Evolutionary conservation across 768 basidiomycete genomes (phyloP), one percentile per base, ranked within the genome.

Genomic region (Tylopilus plumbeoviolaceoides): DNA sequence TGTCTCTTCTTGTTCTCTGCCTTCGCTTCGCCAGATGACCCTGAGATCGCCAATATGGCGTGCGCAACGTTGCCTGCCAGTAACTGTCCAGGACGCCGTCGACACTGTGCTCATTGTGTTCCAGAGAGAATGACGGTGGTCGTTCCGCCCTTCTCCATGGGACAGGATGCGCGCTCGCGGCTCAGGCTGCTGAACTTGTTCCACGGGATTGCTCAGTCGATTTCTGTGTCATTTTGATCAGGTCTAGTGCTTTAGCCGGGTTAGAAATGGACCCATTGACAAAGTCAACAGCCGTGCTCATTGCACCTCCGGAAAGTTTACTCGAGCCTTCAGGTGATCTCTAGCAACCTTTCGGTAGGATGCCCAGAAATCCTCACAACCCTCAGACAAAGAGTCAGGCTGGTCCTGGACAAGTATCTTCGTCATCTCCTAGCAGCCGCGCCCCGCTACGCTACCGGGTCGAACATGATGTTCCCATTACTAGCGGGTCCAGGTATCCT

Each of bases 291-390:
- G 35, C 47, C 20, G 7, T 39, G 40, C 27, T 49, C 36, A 20
- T 23, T n/a, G 23, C 43, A 14, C 38, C n/a, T 50, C 41, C 49
- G 20, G 33, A 38, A 25, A 38, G 17, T 48, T 47, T 30, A 27
- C 48, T 46, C 11, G 54, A 55, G 50, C 42, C 58, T 63, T 58
- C 45, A 60, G 54, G 61, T 28, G 53, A 59, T 59, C 53, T 58
- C 50, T 27, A 35, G 30, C 55, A 12, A 28, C 57, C 55, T 17
- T 56, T 54, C 54, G 30, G 43, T 31, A 48, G 48, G 50, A 65
- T 67, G 64, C 44, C 59, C 30, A 48, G 57, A 52, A 58, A 57
- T 55, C 54, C 31, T 48, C 30, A 41, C 31, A 36, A 36, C 35
- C 45, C 50, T 42, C 58, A 43, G 30, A 54, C 48, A 18, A 47